These are phyloP conservation scores for Pichia sp. DNA, from an alignment of 1,139 yeast genomes.

Conservation along the genomic window DNA sequence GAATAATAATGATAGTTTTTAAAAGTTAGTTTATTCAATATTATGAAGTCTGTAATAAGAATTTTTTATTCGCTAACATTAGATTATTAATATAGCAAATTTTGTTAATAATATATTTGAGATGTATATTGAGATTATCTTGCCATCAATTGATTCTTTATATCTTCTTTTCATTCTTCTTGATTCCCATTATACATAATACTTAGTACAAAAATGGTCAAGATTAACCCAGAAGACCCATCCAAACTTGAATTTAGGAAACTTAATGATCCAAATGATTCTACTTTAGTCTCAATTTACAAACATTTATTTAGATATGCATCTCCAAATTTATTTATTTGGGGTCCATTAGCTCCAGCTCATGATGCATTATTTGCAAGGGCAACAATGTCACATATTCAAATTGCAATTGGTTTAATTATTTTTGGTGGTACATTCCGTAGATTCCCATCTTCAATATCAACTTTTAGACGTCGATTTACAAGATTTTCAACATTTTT, in stretches of 20 bases:
- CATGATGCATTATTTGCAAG: slow-evolving; percentile 26
- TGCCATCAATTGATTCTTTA: too few relatives aligned
- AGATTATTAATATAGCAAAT: too few relatives aligned
- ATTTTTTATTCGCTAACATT: too few relatives aligned
- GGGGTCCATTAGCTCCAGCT: slow-evolving; percentile 30
- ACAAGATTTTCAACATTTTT: slow-evolving; percentile 6
- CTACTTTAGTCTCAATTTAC: slow-evolving; percentile 12
- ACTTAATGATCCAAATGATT: slow-evolving; percentile 23
- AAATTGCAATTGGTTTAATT: slow-evolving; percentile 20
- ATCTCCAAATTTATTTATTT: slow-evolving; percentile 24
- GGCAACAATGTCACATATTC: slow-evolving; percentile 20
- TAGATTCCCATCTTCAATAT: slow-evolving; percentile 5
- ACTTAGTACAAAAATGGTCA: slow-evolving; percentile 9
- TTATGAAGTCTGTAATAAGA: too few relatives aligned
- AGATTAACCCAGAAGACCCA: slow-evolving; percentile 9
- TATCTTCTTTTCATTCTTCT: too few relatives aligned
- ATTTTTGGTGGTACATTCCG: slow-evolving; percentile 16
- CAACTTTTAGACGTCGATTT: slow-evolving; percentile 4
- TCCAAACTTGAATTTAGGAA: slow-evolving; percentile 16
- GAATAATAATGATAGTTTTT: too few relatives aligned
- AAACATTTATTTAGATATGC: slow-evolving; percentile 25
- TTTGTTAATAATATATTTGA: too few relatives aligned
- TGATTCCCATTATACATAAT: too few relatives aligned
- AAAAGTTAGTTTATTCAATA: too few relatives aligned
- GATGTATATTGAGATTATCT: too few relatives aligned